Evolutionary conservation across 2,329 filamentous ascomycete genomes (phyloP).

Genomic region (Achaetomium macrosporum): DNA sequence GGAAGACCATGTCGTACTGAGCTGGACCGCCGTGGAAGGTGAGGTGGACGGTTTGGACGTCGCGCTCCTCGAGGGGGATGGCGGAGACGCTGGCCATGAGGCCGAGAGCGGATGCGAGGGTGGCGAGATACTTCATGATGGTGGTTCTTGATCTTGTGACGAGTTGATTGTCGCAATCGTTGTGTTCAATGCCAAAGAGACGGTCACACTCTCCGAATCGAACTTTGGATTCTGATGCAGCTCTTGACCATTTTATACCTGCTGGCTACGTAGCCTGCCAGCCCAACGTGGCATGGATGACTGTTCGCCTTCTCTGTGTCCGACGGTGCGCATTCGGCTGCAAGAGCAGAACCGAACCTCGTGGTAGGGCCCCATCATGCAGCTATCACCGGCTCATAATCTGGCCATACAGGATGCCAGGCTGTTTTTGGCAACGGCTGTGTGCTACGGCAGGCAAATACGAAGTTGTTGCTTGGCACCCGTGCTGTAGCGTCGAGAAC

Average conservation of each 20-base stretch:
- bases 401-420: background rate
- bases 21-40: conserved; percentile 39
- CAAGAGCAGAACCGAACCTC: background rate
- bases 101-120: conserved; percentile 9
- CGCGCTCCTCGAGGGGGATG: conserved; percentile 22
- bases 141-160: background rate
- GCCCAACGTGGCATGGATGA: background rate
- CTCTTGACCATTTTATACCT: background rate
- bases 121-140: conserved; percentile 15
- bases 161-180: background rate
- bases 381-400: background rate
- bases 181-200: background rate
- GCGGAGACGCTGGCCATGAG: conserved; percentile 10
- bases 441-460: conserved; percentile 6
- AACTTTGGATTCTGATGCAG: too few relatives aligned
- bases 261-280: too few relatives aligned
- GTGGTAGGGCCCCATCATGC: background rate
- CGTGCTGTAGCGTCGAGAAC: background rate
- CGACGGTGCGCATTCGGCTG: background rate
- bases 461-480: conserved; percentile 10
- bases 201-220: too few relatives aligned
- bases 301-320: background rate
- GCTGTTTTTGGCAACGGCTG: background rate
- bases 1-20: conserved; percentile 37
- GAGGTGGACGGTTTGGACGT: conserved; percentile 36